phyloP scores from a whole-genome alignment of 148 eudicot genomes.

The Cornus suecica region DNA sequence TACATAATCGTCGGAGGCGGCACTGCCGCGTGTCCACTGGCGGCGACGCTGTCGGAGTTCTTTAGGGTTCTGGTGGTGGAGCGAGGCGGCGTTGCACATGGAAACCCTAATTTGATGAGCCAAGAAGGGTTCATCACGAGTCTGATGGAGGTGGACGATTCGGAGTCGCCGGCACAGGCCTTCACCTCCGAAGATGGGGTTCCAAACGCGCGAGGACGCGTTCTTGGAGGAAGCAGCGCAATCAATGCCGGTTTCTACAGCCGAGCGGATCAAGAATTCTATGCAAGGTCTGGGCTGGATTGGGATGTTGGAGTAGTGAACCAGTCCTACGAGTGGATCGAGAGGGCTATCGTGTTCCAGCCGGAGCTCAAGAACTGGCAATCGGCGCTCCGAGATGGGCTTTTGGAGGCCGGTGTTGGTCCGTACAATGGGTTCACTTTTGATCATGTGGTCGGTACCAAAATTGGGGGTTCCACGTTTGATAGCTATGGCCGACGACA shows the following conservation, averaged over 20 bases:
- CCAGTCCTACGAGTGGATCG: constrained; percentile 17
- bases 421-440: constrained; percentile 16
- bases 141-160: background rate
- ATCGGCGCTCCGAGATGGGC: constrained; percentile 1
- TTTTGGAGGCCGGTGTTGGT: background rate
- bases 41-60: constrained; percentile 16
- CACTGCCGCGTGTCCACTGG: constrained; percentile 19
- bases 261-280: constrained; percentile 10
- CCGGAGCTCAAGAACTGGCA: background rate
- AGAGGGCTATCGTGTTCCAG: constrained; percentile 9
- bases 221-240: constrained; percentile 10
- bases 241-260: constrained; percentile 12
- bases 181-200: constrained; percentile 16
- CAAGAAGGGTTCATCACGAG: background rate
- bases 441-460: constrained; percentile 15
- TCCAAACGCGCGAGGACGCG: constrained; percentile 8
- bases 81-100: constrained; percentile 6
- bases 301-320: constrained; percentile 10
- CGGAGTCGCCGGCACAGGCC: background rate
- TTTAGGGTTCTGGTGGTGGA: constrained; percentile 17
- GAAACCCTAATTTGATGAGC: background rate
- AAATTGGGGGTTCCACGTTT: constrained; percentile 4
- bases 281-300: background rate
- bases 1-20: constrained; percentile 23
- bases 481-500: constrained; percentile 54